Evolutionary conservation across 805 yeast genomes (phyloP).

Genomic region (Lipomyces mesembrius): DNA sequence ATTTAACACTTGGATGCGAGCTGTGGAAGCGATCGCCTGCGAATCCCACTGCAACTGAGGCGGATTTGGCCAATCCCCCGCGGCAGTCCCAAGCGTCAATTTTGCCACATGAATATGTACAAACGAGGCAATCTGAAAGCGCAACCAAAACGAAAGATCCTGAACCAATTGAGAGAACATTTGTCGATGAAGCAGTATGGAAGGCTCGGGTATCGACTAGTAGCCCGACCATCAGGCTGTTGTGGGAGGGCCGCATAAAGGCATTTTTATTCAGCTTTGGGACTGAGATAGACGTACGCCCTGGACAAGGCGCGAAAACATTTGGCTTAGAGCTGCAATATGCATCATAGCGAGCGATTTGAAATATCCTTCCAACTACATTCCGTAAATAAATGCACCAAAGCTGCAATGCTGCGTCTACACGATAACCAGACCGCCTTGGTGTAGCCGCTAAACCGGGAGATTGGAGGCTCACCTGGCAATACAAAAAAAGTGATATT

Average conservation of each 20-base stretch:
- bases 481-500: too few species aligned
- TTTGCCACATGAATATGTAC: neutral
- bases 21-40: slow-evolving; percentile 54
- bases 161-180: neutral
- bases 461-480: neutral
- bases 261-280: slow-evolving; percentile 83
- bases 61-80: neutral
- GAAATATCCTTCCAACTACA: neutral
- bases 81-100: neutral
- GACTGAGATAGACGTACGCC: slow-evolving; percentile 54
- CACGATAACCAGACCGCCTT: neutral
- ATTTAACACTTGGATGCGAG: slow-evolving; percentile 84
- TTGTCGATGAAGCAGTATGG: slow-evolving; percentile 26
- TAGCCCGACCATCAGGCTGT: slow-evolving; percentile 61
- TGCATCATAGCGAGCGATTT: slow-evolving; percentile 50
- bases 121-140: neutral
- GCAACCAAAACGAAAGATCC: neutral
- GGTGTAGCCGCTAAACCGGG: neutral
- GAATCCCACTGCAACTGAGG: neutral
- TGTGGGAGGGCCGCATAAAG: slow-evolving; percentile 88
- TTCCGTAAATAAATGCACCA: neutral
- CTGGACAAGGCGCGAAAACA: slow-evolving; percentile 55
- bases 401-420: neutral
- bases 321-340: slow-evolving; percentile 68
- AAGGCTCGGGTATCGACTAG: slow-evolving; percentile 44